These are phyloP conservation scores for Coemansia sp. DNA, from an alignment of 192 early-diverging fungal genomes.

Conservation along the genomic window DNA sequence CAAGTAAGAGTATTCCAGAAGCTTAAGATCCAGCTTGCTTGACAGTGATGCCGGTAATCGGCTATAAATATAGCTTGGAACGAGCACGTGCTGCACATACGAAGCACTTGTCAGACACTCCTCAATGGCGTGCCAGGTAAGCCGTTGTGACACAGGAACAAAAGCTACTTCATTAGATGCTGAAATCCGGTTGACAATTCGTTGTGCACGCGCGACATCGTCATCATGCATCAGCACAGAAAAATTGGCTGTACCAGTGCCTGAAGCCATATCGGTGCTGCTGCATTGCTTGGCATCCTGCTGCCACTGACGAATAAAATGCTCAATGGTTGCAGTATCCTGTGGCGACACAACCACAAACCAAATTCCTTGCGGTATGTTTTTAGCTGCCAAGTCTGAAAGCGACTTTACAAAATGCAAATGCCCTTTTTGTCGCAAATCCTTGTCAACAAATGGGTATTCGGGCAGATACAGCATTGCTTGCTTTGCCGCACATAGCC, in stretches of 20 bases:
- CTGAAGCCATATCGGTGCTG: constrained; percentile 34
- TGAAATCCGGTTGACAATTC: constrained; percentile 27
- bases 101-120: constrained; percentile 32
- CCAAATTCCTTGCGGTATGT: constrained; percentile 45
- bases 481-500: constrained; percentile 69
- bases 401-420: constrained; percentile 45
- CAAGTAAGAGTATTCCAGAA: constrained; percentile 43
- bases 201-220: constrained; percentile 38
- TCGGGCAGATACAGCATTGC: constrained; percentile 66
- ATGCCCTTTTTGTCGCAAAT: constrained; percentile 49
- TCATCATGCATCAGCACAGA: constrained; percentile 45
- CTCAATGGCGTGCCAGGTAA: constrained; percentile 37
- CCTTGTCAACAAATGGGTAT: constrained; percentile 53
- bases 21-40: constrained; percentile 20
- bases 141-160: constrained; percentile 32
- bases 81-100: constrained; percentile 42
- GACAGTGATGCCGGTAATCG: constrained; percentile 21
- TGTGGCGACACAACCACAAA: constrained; percentile 45
- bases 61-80: constrained; percentile 38
- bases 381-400: constrained; percentile 27
- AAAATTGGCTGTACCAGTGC: constrained; percentile 35
- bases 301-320: constrained; percentile 46
- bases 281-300: constrained; percentile 36
- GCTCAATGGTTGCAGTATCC: constrained; percentile 26
- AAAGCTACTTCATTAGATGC: constrained; percentile 30